A percentile compares a stretch with the other conserved stretches of the same genome.
Conservation (phyloP, 2,329 filamentous ascomycete genomes). For the Fusarium sp. region DNA sequence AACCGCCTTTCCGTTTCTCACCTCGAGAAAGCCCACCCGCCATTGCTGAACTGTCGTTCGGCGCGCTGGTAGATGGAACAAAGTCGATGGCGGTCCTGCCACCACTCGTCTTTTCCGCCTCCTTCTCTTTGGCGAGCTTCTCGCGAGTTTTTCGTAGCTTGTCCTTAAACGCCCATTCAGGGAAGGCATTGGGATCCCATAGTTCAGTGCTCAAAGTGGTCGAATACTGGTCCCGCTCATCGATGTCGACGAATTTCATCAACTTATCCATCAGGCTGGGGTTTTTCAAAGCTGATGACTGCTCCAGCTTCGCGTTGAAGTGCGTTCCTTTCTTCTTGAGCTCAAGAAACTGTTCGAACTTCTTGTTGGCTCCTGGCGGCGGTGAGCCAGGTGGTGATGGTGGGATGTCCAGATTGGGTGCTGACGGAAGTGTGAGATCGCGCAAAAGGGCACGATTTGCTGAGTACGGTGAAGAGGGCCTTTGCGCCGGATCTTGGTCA, state of each 20-base stretch:
- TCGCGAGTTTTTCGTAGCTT: conserved; percentile 59
- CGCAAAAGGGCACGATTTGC: conserved; percentile 69
- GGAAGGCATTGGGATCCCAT: conserved; percentile 66
- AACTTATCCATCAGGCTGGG: conserved; percentile 76
- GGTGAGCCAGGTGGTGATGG: conserved; percentile 72
- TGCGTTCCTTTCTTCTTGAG: conserved; percentile 80
- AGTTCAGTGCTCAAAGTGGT: conserved; percentile 65
- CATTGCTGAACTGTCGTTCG: conserved; percentile 32
- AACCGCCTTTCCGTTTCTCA: conserved; percentile 49
- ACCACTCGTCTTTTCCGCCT: conserved; percentile 54
- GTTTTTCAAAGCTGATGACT: conserved; percentile 72
- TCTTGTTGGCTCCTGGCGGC: conserved; percentile 62
- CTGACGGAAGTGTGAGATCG: conserved; percentile 74
- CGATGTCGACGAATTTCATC: conserved; percentile 67
- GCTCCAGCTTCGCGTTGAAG: conserved; percentile 77
- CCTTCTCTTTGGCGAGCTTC: conserved; percentile 54
- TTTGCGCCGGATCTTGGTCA: conserved; percentile 37
- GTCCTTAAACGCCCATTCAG: conserved; percentile 61
- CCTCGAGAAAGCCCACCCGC: conserved; percentile 40
- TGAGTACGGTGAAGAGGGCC: conserved; percentile 70
- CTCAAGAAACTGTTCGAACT: conserved; percentile 75
- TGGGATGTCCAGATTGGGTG: conserved; percentile 77
- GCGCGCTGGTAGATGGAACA: conserved; percentile 49
- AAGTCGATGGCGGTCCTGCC: conserved; percentile 58
- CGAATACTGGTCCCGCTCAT: conserved; percentile 66